Evolutionary conservation across 495 filamentous ascomycete species (phyloP), one percentile per base, ranked within the genome.

Genomic region (Chaetomidium leptoderma): DNA sequence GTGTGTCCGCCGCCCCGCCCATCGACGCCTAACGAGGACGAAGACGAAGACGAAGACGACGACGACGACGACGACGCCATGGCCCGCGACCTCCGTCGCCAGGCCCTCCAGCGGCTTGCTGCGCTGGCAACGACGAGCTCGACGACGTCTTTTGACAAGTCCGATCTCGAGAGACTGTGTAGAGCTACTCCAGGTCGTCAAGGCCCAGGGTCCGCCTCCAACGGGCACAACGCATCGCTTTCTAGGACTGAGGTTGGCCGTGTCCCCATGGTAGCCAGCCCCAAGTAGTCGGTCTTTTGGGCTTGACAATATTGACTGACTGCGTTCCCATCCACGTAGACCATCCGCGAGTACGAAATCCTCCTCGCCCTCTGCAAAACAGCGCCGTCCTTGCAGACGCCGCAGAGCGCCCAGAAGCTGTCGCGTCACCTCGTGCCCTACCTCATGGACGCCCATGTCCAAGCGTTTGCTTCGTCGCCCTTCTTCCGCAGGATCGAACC

Each of bases 311-410:
- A 3, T 44, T 60, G 51, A 33, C 69, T 70, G 55, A 70, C 65
- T 32, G 1, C 21, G 21, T 35, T 11, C 16, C 17, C 26, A 13
- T 40, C 10, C 19, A 3, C 57, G 23, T 63, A 83, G 80, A 80
- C 74, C 10, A 81, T 90, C 49, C 84, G 88, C 53, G 93, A 98
- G 77, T 83, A 95, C 58, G 91, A 97, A 68, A 86, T 92, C 37
- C 78, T 97, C 26, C 73, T 97, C 19, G 90, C 92, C 30, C 79
- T 98, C 23, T 95, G 92, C 72, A 90, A 88, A 72, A 88, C 93
- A 26, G 88, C 91, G 9, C 85, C 89, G 17, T 75, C 83, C 16
- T 73, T 97, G 14, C 76, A 83, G 17, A 80, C 79, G 49, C 63
- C 74, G 6, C 82, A 89, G 53, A 86, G 84, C 68, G 90, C 91